These are phyloP conservation scores for Sporothrix variecibatus DNA, from an alignment of 2,329 filamentous ascomycete genomes.

Conservation along the genomic window DNA sequence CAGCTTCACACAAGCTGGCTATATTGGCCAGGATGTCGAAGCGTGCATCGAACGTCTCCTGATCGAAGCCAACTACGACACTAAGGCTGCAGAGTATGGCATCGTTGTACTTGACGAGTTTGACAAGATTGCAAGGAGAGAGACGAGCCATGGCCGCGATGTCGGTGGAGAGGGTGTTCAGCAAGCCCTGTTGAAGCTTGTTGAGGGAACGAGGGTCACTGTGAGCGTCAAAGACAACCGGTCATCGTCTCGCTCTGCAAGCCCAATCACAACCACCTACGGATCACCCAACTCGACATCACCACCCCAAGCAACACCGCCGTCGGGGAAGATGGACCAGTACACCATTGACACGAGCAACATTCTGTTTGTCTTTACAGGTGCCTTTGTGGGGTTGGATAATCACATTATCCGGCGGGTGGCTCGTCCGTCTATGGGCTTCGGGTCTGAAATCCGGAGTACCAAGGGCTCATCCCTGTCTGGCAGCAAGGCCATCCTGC, in stretches of 20 bases:
- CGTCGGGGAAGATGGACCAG: constrained; percentile 58
- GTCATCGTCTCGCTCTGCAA: constrained; percentile 51
- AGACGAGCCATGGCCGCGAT: constrained; percentile 85
- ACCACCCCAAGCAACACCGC: constrained; percentile 49
- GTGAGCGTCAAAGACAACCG: constrained; percentile 82
- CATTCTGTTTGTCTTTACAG: constrained; percentile 95
- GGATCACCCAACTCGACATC: constrained; percentile 47
- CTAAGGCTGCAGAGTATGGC: constrained; percentile 80
- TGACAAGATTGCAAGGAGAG: constrained; percentile 91
- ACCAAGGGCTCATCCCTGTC: constrained; percentile 49
- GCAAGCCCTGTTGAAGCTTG: constrained; percentile 91
- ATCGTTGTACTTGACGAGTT: constrained; percentile 97
- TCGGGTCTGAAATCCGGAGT: constrained; percentile 78
- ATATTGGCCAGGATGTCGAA: constrained; percentile 98
- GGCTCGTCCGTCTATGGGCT: constrained; percentile 82
- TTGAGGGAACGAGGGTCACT: constrained; percentile 92
- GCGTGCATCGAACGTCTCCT: constrained; percentile 88
- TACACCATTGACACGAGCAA: constrained; percentile 88
- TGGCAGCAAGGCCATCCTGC: constrained; percentile 59
- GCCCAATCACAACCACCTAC: constrained; percentile 57
- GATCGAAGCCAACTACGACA: constrained; percentile 86
- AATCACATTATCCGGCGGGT: constrained; percentile 87
- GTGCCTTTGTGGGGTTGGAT: constrained; percentile 90
- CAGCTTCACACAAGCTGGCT: constrained; percentile 92
- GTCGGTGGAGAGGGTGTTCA: constrained; percentile 96